phyloP scores from a whole-genome alignment of 805 yeast genomes.

The Pichia paraexigua region DNA sequence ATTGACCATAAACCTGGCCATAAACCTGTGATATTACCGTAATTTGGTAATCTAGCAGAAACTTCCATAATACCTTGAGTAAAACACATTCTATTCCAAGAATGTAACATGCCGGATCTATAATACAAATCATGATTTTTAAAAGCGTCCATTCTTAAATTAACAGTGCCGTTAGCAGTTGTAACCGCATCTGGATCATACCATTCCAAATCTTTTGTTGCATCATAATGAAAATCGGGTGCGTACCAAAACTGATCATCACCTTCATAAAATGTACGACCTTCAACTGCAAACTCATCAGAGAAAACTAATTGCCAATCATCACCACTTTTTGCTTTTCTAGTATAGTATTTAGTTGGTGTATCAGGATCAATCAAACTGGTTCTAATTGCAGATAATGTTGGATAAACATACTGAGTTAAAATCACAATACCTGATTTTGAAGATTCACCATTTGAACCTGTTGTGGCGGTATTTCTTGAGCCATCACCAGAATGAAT shows the following conservation, averaged over 20 bases:
- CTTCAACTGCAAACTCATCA: conserved; percentile 86
- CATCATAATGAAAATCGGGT: conserved; percentile 74
- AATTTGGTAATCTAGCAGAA: conserved; percentile 71
- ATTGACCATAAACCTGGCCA: conserved; percentile 98
- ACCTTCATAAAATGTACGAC: conserved; percentile 82
- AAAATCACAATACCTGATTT: conserved; percentile 20
- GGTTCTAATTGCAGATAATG: conserved; percentile 50
- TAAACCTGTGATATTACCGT: conserved; percentile 69
- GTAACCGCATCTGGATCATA: conserved; percentile 85
- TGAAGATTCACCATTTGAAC: not conserved
- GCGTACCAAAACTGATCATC: conserved; percentile 92
- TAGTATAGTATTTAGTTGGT: conserved; percentile 39
- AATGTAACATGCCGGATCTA: conserved; percentile 86
- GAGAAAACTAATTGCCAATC: conserved; percentile 74
- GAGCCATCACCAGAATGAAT: not conserved
- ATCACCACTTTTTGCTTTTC: conserved; percentile 51
- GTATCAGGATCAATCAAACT: conserved; percentile 67
- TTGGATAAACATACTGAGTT: conserved; percentile 50
- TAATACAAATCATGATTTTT: conserved; percentile 71
- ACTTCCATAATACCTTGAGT: conserved; percentile 77
- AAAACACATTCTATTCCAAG: conserved; percentile 88
- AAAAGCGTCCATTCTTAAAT: conserved; percentile 71
- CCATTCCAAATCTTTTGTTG: conserved; percentile 90
- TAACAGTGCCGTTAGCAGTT: conserved; percentile 66
- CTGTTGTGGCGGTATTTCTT: not conserved